Conservation (phyloP, 129 eudicot species). For the Helichrysum umbraculigerum region DNA sequence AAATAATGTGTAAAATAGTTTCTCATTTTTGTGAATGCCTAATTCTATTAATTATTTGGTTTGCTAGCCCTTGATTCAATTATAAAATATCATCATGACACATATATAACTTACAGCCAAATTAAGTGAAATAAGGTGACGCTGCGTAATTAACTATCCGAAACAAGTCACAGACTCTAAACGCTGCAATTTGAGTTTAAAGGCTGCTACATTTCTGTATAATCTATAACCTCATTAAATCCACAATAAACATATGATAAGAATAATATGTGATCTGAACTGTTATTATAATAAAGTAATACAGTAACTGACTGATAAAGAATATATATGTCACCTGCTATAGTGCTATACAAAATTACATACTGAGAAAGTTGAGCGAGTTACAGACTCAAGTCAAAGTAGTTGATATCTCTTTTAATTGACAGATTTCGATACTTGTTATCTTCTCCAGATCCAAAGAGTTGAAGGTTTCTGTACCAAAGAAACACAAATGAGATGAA, state of each 20-base stretch:
- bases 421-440: slow-evolving; percentile 11
- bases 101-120: not conserved
- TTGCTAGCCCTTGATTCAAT: not conserved
- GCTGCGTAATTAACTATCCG: not conserved
- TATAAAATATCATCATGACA: slow-evolving; percentile 6
- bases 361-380: slow-evolving; percentile 16
- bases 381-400: slow-evolving; percentile 1
- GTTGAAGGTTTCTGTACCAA: slow-evolving; percentile 27
- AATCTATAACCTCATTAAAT: not conserved
- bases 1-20: slow-evolving; percentile 35
- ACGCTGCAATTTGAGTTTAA: not conserved
- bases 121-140: slow-evolving; percentile 1
- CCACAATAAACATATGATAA: slow-evolving; percentile 12
- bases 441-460: slow-evolving; percentile 10
- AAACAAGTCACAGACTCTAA: slow-evolving; percentile 1
- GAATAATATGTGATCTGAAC: not conserved
- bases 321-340: slow-evolving; percentile 23
- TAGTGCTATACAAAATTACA: slow-evolving; percentile 30
- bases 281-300: slow-evolving; percentile 13
- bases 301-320: not conserved
- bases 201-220: not conserved
- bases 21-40: slow-evolving; percentile 29
- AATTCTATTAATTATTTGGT: slow-evolving; percentile 20
- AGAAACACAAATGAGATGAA: slow-evolving; percentile 24
- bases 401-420: slow-evolving; percentile 15